These are phyloP conservation scores for Periconia sp. DNA, from an alignment of 2,329 filamentous ascomycete genomes.

Conservation along the genomic window DNA sequence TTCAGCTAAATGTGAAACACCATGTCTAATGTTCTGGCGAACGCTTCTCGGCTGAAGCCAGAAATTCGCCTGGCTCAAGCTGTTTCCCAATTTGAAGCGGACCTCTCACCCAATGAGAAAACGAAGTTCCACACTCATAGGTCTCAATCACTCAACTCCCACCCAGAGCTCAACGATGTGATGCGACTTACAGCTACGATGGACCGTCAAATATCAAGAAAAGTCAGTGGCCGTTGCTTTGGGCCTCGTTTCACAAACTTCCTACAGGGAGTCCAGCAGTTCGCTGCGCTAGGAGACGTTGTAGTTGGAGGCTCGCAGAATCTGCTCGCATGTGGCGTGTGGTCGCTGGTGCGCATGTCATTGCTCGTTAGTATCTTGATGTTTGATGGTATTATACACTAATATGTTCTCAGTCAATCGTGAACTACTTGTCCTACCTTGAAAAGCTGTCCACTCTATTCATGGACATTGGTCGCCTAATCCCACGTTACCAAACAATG, in stretches of 20 bases:
- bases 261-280: conserved; percentile 50
- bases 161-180: conserved; percentile 45
- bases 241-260: conserved; percentile 50
- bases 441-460: conserved; percentile 50
- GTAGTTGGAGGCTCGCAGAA: conserved; percentile 52
- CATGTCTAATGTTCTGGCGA: conserved; percentile 15
- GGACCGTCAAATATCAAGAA: conserved; percentile 27
- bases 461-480: conserved; percentile 50
- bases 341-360: conserved; percentile 50
- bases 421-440: conserved; percentile 41
- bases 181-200: conserved; percentile 51
- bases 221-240: conserved; percentile 37
- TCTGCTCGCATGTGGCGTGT: conserved; percentile 52
- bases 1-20: conserved; percentile 10
- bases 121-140: conserved; percentile 28
- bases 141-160: conserved; percentile 15
- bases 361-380: conserved; percentile 42
- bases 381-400: conserved; percentile 9
- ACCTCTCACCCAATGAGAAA: conserved; percentile 47
- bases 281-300: conserved; percentile 48
- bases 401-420: conserved; percentile 33
- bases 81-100: conserved; percentile 48
- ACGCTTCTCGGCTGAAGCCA: conserved; percentile 35
- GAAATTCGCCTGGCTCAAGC: conserved; percentile 52
- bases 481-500: conserved; percentile 50